Evolutionary conservation across 83 land plant species (phyloP).

Genomic region (Picea abies): DNA sequence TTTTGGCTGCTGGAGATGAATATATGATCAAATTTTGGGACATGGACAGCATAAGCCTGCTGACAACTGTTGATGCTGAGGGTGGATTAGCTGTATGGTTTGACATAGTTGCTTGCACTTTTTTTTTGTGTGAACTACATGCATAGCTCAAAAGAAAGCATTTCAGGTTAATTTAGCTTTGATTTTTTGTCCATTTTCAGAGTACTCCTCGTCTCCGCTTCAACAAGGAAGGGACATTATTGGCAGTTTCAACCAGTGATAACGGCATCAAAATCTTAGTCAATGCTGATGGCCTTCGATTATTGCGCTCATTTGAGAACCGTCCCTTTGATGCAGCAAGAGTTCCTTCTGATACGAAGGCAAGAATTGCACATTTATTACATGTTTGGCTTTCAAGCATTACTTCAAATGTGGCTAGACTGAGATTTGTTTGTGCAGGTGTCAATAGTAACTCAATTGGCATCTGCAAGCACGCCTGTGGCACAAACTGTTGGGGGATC

Average conservation of each 20-base stretch:
- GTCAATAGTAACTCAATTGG: conserved; percentile 23
- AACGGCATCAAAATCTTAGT: conserved; percentile 81
- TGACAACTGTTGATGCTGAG: conserved; percentile 76
- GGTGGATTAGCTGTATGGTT: conserved; percentile 81
- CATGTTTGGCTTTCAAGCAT: neutral
- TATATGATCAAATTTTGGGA: conserved; percentile 86
- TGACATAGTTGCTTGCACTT: neutral
- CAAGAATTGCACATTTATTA: conserved; percentile 29
- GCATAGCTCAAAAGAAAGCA: neutral
- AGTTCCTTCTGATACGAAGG: conserved; percentile 49
- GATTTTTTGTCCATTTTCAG: conserved; percentile 36
- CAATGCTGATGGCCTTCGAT: conserved; percentile 70
- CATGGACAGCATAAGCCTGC: conserved; percentile 71
- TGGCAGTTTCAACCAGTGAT: conserved; percentile 85
- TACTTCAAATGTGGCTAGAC: neutral
- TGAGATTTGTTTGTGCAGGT: conserved; percentile 26
- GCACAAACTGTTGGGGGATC: conserved; percentile 27
- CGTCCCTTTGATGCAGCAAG: conserved; percentile 57
- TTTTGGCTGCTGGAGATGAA: conserved; percentile 94
- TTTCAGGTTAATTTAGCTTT: neutral
- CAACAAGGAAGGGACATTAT: conserved; percentile 76
- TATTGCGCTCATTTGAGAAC: conserved; percentile 60
- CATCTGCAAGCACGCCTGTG: conserved; percentile 11
- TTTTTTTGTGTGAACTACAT: conserved; percentile 5
- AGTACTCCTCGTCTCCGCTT: conserved; percentile 81